Evolutionary conservation across 1,139 yeast genomes (phyloP).

Genomic region (Yamadazyma oceani): DNA sequence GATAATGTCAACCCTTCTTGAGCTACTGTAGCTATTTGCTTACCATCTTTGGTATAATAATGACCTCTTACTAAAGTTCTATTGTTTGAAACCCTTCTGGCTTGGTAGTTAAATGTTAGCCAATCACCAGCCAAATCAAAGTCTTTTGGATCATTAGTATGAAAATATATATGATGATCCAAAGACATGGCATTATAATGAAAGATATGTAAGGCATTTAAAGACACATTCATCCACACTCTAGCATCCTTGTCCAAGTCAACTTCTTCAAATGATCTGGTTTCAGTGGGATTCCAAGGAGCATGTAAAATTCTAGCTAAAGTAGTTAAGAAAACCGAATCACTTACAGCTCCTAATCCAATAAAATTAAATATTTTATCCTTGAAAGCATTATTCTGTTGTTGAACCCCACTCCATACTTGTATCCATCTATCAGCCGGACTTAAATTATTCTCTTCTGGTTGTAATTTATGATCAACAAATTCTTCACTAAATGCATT

Average conservation of each 20-base stretch:
- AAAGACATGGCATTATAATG: conserved; percentile 51
- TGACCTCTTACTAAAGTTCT: conserved; percentile 42
- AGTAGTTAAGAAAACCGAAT: conserved; percentile 43
- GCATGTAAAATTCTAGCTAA: conserved; percentile 43
- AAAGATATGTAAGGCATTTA: conserved; percentile 41
- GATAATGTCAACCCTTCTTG: conserved; percentile 45
- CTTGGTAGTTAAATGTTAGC: conserved; percentile 41
- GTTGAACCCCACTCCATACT: conserved; percentile 38
- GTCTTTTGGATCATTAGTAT: conserved; percentile 23
- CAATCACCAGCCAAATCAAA: conserved; percentile 42
- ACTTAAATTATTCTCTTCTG: conserved; percentile 31
- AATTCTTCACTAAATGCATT: conserved; percentile 44
- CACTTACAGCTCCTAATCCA: conserved; percentile 43
- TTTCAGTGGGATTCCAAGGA: conserved; percentile 46
- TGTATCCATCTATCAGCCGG: conserved; percentile 46
- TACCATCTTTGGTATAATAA: conserved; percentile 33
- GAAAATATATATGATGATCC: conserved; percentile 49
- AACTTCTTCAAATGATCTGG: conserved; percentile 30
- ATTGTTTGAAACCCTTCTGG: conserved; percentile 34
- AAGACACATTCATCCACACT: conserved; percentile 29
- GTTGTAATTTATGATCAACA: conserved; percentile 29
- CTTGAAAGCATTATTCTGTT: conserved; percentile 25
- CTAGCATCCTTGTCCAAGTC: conserved; percentile 38
- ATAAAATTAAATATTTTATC: conserved; percentile 35
- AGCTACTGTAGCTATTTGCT: conserved; percentile 40